These are phyloP conservation scores for Populus tomentosa DNA, from an alignment of 441 rosid genomes.

Conservation along the genomic window DNA sequence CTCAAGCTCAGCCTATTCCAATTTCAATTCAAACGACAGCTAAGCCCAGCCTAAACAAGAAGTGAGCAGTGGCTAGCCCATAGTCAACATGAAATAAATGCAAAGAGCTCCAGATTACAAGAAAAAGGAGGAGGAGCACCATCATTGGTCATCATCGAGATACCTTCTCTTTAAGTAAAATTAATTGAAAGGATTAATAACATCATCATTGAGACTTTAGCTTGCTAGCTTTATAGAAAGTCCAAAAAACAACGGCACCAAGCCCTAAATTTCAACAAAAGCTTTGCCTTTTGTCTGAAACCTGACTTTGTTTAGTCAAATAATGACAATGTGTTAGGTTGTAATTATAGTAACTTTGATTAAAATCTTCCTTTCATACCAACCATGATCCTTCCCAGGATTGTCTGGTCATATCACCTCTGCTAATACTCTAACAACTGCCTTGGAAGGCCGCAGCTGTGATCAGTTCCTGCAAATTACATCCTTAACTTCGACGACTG, in stretches of 20 bases:
- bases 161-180: no score
- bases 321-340: conserved; percentile 29
- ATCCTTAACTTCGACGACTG: background rate
- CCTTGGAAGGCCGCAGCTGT: no score
- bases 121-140: background rate
- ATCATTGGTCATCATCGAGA: background rate
- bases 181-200: no score
- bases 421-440: no score
- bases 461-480: no score
- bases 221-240: conserved; percentile 9
- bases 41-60: no score
- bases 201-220: background rate
- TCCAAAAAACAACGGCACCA: conserved; percentile 7
- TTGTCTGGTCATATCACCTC: background rate
- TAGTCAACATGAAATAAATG: no score
- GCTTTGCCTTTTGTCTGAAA: background rate
- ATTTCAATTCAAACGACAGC: no score
- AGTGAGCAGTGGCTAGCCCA: no score
- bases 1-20: background rate
- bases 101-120: background rate
- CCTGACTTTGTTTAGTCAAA: conserved; percentile 23
- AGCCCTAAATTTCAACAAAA: conserved; percentile 1
- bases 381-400: background rate
- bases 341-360: background rate
- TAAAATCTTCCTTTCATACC: conserved; percentile 23